Conservation (phyloP, 1,284 basidiomycete species). For the Cystobasidium sp. region DNA sequence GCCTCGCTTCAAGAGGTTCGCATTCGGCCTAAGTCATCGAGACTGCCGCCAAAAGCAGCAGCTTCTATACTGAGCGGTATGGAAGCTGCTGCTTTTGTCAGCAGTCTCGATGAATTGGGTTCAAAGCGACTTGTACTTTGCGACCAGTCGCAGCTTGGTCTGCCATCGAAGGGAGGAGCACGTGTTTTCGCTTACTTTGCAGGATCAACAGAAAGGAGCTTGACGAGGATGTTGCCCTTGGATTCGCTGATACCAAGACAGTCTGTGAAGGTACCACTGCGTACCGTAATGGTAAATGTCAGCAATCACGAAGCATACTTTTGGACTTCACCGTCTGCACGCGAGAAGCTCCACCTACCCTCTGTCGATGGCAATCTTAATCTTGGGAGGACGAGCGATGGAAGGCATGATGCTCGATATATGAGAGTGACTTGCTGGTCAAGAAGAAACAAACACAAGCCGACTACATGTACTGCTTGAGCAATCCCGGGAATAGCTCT, state of each 20-base stretch:
- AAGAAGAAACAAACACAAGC: not conserved
- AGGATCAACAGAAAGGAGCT: slow-evolving; percentile 58
- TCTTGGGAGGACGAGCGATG: slow-evolving; percentile 25
- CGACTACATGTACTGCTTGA: not conserved
- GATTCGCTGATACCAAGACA: slow-evolving; percentile 49
- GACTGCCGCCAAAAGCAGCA: too few relatives aligned
- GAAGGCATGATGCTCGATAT: slow-evolving; percentile 29
- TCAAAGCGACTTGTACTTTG: too few relatives aligned
- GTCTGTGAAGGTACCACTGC: slow-evolving; percentile 48
- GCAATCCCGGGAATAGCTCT: not conserved
- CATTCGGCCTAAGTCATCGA: too few relatives aligned
- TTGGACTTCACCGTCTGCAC: not conserved
- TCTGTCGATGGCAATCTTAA: slow-evolving; percentile 40
- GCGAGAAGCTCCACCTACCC: slow-evolving; percentile 11
- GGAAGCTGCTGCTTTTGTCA: too few relatives aligned
- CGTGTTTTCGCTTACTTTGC: slow-evolving; percentile 22
- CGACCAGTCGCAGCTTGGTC: not conserved
- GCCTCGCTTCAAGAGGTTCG: too few relatives aligned
- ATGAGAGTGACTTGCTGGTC: not conserved
- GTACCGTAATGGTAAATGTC: not conserved
- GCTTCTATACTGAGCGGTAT: too few relatives aligned
- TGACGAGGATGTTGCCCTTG: slow-evolving; percentile 56
- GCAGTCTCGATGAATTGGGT: too few relatives aligned
- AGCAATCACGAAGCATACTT: not conserved
- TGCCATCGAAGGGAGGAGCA: not conserved